Evolutionary conservation across 2,329 filamentous ascomycete species (phyloP), one percentile per base, ranked within the genome.

Genomic region (Fusarium lyarnte): DNA sequence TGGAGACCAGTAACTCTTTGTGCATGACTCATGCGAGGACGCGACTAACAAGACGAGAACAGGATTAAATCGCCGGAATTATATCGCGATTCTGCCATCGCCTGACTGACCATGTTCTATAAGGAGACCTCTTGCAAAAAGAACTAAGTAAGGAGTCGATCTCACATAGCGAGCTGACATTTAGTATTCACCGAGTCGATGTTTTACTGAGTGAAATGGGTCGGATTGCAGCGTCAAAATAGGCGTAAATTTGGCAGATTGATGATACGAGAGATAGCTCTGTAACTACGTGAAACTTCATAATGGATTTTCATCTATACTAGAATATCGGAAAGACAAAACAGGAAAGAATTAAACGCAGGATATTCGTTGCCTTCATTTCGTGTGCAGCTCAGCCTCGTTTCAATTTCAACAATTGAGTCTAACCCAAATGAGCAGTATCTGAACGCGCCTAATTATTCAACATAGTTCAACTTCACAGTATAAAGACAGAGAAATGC

Each of bases 351-450:
- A 47, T n/a, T 7, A 35, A 57, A 47, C 39, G 29, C 39, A 39
- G 23, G 19, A 17, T 27, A 6, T n/a, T 8, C 13, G 19, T 17
- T 2, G 4, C 9, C 5, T 25, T 47, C 29, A 13, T n/a, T 17
- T 27, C 53, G 39, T 19, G 42, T 19, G 9, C 39, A n/a, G 12
- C 53, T 47, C 23, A 47, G 53, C 39, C 53, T 35, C 39, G 19
- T 35, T 45, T 35, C 3, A n/a, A 38, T 12, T 2, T 10, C 8
- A 7, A n/a, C 11, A 14, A 25, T 2, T 19, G 11, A 27, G 39
- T 45, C 42, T 66, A 54, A 19, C 66, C 66, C 8, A 16, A 21
- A 29, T 21, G 4, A 36, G 66, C 3, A 70, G 29, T 19, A 29
- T 66, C 53, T 54, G 60, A 55, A 38, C 67, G 67, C 66, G 33